Evolutionary conservation across 176 grass and related monocot genomes (phyloP).

Genomic region (Secale cereale): DNA sequence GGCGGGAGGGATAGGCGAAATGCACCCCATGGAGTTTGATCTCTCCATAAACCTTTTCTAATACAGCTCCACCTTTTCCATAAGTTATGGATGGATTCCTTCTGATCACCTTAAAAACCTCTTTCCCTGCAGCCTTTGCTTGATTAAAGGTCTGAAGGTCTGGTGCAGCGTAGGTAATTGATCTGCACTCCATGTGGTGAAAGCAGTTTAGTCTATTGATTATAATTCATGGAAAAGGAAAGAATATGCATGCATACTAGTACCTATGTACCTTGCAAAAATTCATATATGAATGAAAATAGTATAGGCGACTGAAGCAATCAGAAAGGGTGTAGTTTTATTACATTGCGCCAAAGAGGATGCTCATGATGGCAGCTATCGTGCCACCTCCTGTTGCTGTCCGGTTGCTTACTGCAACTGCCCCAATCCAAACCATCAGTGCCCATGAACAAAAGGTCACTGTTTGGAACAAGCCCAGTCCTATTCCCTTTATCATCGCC

Average conservation of each 20-base stretch:
- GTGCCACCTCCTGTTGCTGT: constrained; percentile 41
- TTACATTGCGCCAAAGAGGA: constrained; percentile 64
- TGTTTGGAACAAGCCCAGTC: constrained; percentile 44
- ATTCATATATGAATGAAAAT: neutral
- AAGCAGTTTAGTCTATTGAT: neutral
- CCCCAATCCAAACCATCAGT: constrained; percentile 50
- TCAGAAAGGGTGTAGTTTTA: neutral
- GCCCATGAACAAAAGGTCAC: constrained; percentile 57
- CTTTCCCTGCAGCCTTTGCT: constrained; percentile 43
- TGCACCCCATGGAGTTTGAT: constrained; percentile 32
- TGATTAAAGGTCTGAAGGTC: constrained; percentile 56
- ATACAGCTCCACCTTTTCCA: constrained; percentile 17
- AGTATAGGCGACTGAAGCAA: neutral
- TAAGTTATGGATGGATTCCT: constrained; percentile 40
- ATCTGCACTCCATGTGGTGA: constrained; percentile 40
- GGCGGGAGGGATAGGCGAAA: constrained; percentile 47
- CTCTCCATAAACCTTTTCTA: constrained; percentile 34
- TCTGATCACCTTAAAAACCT: constrained; percentile 46
- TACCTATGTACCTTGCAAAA: neutral
- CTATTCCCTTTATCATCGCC: constrained; percentile 39
- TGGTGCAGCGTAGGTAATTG: constrained; percentile 56
- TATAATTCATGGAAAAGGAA: neutral
- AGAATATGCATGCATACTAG: neutral
- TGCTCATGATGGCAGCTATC: constrained; percentile 51
- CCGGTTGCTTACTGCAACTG: constrained; percentile 31